phyloP scores from a whole-genome alignment of 352 stramenopile genomes.

The Poterioochromonas sp. region DNA sequence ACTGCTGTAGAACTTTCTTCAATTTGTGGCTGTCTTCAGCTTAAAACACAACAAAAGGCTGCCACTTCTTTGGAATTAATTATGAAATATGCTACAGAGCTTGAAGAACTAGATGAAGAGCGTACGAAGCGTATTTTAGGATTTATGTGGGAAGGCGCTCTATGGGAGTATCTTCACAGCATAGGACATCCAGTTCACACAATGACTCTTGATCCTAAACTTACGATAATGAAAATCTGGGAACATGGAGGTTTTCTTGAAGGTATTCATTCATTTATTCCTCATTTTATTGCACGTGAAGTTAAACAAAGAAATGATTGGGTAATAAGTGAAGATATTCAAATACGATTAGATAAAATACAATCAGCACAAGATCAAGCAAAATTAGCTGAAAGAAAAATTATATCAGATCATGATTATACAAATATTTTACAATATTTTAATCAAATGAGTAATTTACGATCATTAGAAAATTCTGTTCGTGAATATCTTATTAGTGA shows the following conservation, averaged over 20 bases:
- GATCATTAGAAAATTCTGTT: not conserved
- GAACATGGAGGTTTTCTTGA: not conserved
- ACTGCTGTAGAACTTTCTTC: slow-evolving; percentile 12
- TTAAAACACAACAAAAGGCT: not conserved
- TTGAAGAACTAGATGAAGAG: not conserved
- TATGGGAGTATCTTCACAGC: slow-evolving; percentile 19
- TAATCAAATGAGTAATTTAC: not conserved
- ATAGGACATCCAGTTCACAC: slow-evolving; percentile 17
- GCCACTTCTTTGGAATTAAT: not conserved
- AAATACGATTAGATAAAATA: not conserved
- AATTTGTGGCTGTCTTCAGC: slow-evolving; percentile 6
- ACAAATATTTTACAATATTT: slow-evolving; percentile 11
- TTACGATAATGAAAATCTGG: slow-evolving; percentile 12
- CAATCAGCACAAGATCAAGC: not conserved
- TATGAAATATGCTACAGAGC: not conserved
- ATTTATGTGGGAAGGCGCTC: slow-evolving; percentile 2
- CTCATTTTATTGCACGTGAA: not conserved
- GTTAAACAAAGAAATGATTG: not conserved
- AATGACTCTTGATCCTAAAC: not conserved
- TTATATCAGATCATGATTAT: slow-evolving; percentile 19
- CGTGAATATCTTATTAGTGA: slow-evolving; percentile 4
- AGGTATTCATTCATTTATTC: not conserved
- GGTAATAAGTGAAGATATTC: not conserved
- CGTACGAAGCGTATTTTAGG: not conserved
- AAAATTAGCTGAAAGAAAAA: not conserved